Evolutionary conservation across 768 basidiomycete species (phyloP).

Genomic region (Calvatia gigantea): DNA sequence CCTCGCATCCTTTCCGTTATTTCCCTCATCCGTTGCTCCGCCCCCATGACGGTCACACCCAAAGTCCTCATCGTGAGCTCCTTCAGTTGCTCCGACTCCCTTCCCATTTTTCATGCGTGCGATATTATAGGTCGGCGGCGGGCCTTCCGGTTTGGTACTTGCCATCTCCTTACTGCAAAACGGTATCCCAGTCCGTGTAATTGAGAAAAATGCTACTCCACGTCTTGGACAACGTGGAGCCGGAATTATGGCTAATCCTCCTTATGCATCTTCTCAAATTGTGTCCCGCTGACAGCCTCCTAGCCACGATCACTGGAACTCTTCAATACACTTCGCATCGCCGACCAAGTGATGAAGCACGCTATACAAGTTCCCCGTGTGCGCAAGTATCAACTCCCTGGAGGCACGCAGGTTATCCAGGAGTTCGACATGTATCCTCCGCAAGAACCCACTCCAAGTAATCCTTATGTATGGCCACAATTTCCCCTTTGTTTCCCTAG

Average conservation of each 20-base stretch:
- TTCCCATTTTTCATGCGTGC: background rate
- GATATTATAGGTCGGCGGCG: conserved; percentile 14
- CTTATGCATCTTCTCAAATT: background rate
- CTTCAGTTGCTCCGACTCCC: background rate
- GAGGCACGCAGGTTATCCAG: conserved; percentile 19
- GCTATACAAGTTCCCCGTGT: conserved; percentile 22
- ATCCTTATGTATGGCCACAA: conserved; percentile 28
- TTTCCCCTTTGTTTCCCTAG: background rate
- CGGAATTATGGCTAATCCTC: background rate
- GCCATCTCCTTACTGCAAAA: conserved; percentile 14
- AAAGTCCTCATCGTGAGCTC: conserved; percentile 23
- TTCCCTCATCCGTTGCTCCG: background rate
- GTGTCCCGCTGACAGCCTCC: background rate
- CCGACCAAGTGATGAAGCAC: conserved; percentile 32
- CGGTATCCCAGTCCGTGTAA: conserved; percentile 16
- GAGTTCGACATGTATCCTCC: conserved; percentile 31
- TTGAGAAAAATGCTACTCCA: conserved; percentile 13
- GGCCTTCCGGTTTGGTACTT: conserved; percentile 15
- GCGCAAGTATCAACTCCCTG: conserved; percentile 32
- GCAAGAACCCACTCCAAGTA: conserved; percentile 26
- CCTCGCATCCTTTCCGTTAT: background rate
- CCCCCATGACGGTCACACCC: conserved; percentile 5
- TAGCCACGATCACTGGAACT: conserved; percentile 45
- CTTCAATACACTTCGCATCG: conserved; percentile 34
- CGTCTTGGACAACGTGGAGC: conserved; percentile 16